A percentile compares a stretch with the other conserved stretches of the same genome.
These are phyloP conservation scores for Hypholoma fasciculare DNA, from an alignment of 768 basidiomycete species.

Conservation along the genomic window DNA sequence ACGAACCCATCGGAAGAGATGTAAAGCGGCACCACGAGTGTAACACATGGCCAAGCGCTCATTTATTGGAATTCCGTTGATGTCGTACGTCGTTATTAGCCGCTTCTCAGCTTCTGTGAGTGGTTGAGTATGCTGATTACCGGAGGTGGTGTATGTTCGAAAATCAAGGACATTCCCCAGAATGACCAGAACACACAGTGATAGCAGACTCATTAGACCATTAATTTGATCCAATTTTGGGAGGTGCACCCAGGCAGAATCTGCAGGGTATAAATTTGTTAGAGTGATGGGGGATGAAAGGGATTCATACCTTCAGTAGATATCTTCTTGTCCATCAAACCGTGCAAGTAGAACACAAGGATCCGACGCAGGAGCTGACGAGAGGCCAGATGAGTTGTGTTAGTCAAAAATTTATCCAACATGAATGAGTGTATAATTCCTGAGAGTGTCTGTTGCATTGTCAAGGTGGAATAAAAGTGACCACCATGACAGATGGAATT, in stretches of 20 bases:
- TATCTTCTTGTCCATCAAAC: conserved; percentile 3
- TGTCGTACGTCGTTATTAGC: conserved; percentile 2
- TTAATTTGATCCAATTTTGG: conserved; percentile 7
- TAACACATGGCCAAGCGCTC: conserved; percentile 8
- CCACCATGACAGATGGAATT: conserved; percentile 12
- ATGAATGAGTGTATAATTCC: conserved; percentile 14
- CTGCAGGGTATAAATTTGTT: background rate
- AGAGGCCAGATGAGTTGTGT: conserved; percentile 11
- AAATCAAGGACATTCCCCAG: conserved; percentile 15
- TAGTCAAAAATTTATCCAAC: conserved; percentile 9
- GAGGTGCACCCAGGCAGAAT: conserved; percentile 1
- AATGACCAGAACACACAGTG: conserved; percentile 11
- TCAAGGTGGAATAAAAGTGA: conserved; percentile 9
- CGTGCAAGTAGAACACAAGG: conserved; percentile 9
- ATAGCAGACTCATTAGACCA: conserved; percentile 11
- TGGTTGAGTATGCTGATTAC: background rate
- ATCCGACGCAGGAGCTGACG: conserved; percentile 7
- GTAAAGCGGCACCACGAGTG: conserved; percentile 4
- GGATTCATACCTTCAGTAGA: background rate
- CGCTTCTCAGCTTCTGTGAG: background rate
- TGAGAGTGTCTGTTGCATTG: conserved; percentile 6
- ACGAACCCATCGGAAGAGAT: conserved; percentile 2
- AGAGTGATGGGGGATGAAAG: background rate
- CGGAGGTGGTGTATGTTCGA: conserved; percentile 8
- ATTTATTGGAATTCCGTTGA: conserved; percentile 4